Conservation (phyloP, 2,329 filamentous ascomycete genomes). For the Fusarium brevicatenulatum region DNA sequence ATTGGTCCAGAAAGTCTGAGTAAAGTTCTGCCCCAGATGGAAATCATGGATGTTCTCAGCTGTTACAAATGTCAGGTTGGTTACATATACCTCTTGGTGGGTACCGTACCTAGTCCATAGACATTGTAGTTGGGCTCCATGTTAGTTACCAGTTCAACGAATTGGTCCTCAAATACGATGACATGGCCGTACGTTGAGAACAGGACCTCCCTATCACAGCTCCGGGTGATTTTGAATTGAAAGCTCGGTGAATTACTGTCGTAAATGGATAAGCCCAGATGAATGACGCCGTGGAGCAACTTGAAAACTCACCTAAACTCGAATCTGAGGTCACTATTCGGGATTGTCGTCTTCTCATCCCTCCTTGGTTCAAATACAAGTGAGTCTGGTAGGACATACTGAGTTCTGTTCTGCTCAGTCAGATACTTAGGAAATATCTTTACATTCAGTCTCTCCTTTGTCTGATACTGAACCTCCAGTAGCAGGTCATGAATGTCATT, state of each 20-base stretch:
- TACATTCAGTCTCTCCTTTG: background rate
- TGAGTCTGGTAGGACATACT: background rate
- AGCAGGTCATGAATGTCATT: background rate
- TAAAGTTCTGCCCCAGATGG: background rate
- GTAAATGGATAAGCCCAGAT: background rate
- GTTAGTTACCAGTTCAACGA: background rate
- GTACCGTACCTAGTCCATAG: background rate
- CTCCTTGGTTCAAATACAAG: background rate
- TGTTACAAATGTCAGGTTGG: background rate
- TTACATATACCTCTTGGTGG: rapidly evolving
- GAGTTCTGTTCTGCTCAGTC: background rate
- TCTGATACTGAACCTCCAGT: background rate
- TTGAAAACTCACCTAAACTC: background rate
- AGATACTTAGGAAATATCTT: background rate
- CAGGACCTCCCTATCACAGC: background rate
- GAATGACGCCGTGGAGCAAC: background rate
- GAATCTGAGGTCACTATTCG: background rate
- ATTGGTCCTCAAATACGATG: background rate
- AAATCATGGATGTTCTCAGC: constrained; percentile 4
- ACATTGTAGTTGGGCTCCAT: background rate
- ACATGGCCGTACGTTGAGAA: background rate
- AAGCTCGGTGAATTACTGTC: background rate
- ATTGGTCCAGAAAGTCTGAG: background rate
- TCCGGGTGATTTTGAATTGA: background rate
- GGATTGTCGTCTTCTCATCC: background rate